Conservation (phyloP, 768 basidiomycete genomes). For the Pleurotus tuber-regium region DNA sequence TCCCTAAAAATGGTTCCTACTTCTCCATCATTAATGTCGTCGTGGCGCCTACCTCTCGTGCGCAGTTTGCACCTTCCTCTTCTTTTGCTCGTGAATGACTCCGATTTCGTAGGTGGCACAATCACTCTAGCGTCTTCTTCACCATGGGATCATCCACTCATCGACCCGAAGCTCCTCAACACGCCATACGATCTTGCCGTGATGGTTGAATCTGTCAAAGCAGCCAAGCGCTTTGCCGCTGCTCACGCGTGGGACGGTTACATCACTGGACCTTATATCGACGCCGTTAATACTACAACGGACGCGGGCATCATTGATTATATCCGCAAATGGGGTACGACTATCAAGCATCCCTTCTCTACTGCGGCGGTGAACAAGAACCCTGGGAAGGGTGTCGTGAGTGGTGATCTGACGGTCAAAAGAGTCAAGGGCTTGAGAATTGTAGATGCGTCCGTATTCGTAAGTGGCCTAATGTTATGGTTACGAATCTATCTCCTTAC, state of each 20-base stretch:
- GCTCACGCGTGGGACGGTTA: constrained; percentile 26
- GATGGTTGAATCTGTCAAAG: constrained; percentile 25
- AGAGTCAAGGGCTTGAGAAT: constrained; percentile 29
- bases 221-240: constrained; percentile 21
- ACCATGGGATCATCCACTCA: constrained; percentile 24
- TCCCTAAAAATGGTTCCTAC: constrained; percentile 27
- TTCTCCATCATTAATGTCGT: constrained; percentile 25
- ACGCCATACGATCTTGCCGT: constrained; percentile 21
- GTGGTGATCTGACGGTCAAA: constrained; percentile 10
- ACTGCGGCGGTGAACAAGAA: constrained; percentile 27
- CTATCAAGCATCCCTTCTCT: constrained; percentile 24
- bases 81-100: background rate
- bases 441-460: constrained; percentile 37
- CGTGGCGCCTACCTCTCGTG: constrained; percentile 34
- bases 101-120: constrained; percentile 19
- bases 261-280: constrained; percentile 18
- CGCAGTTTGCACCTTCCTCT: background rate
- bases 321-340: constrained; percentile 16
- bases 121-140: constrained; percentile 23
- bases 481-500: background rate
- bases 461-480: constrained; percentile 14
- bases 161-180: constrained; percentile 21
- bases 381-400: constrained; percentile 28
- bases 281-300: constrained; percentile 20
- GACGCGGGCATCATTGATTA: constrained; percentile 24